Percentiles rank a stretch among this genome's conserved stretches.
These are phyloP conservation scores for Myxozyma nipponensis DNA, from an alignment of 805 yeast species.

Conservation along the genomic window DNA sequence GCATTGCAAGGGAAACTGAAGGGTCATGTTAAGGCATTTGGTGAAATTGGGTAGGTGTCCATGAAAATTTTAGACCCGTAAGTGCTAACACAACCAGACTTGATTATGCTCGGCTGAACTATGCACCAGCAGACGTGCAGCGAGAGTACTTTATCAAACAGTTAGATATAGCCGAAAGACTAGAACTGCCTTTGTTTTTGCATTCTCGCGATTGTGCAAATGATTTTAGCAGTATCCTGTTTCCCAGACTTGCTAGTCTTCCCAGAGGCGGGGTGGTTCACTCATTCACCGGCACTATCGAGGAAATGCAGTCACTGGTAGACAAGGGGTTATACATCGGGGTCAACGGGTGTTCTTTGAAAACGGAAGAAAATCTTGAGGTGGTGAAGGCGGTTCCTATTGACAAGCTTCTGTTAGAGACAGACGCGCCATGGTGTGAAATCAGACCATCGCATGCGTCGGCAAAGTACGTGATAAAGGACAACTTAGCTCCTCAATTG, in stretches of 20 bases:
- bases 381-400: constrained; percentile 68
- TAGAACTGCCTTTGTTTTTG: constrained; percentile 72
- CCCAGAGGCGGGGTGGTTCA: constrained; percentile 77
- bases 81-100: constrained; percentile 36
- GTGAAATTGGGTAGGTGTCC: constrained; percentile 68
- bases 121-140: constrained; percentile 67
- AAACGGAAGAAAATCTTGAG: constrained; percentile 65
- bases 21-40: constrained; percentile 73
- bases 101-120: constrained; percentile 86
- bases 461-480: constrained; percentile 45
- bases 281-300: constrained; percentile 81
- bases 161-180: constrained; percentile 54
- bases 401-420: constrained; percentile 67
- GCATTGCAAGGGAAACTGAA: constrained; percentile 46
- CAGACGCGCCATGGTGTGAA: constrained; percentile 98
- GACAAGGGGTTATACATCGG: constrained; percentile 67
- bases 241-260: constrained; percentile 54
- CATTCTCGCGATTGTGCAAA: constrained; percentile 85
- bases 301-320: constrained; percentile 58
- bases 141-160: constrained; percentile 64
- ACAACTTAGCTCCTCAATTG: not conserved
- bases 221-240: constrained; percentile 65
- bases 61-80: not conserved
- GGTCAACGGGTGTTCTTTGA: constrained; percentile 89
- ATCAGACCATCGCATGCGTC: constrained; percentile 79